Base-by-base conservation (phyloP, 345 rosid genomes). In the Populus simonii region DNA sequence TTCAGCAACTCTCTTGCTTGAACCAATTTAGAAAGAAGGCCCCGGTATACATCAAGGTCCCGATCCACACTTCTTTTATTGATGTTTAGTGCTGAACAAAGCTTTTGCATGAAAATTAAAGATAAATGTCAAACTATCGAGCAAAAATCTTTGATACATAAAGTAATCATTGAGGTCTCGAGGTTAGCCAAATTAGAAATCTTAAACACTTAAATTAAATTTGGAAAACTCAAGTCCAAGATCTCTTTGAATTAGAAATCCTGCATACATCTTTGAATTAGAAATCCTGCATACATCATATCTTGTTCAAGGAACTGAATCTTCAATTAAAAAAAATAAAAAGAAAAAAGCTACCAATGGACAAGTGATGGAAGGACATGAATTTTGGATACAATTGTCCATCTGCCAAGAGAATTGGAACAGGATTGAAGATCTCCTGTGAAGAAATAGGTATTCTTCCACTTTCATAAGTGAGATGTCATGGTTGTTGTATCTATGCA, bases 31-130 rank as follows among this genome's bases (percentile, higher is more conserved):
- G 96, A 89, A 31, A 96, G 94, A 77, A 96, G 85, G 86, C 92
- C 92, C 73, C 98, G 98, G 79, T 96, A 96, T 68, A 96, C 98
- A 82, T 93, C 99, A 12, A 96, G 96, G 86, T 96, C 98, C 38
- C 99, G 90, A 59, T 96, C 99, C 78, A 93, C 97, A 76, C 96
- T 91, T 86, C 92, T 90, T 85, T 93, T 96, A 82, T 90, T 72
- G 27, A 96, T 84, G 77, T 93, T 93, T 82, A 96, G 84, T 71
- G 93, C 96, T 66, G 95, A 87, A 83, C 99, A 96, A 75, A 96
- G 95, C 99, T 96, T 89, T 83, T 81, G 63, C 66, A 85, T 51
- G 76, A 66, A 23, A 57, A 75, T 73, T 73, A 39, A 36, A 76
- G 76, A 41, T 20, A 72, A 27, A 57, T 18, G 25, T 51, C 39